Conservation (phyloP, 208 protist genomes). For the Leishmania braziliensis region DNA sequence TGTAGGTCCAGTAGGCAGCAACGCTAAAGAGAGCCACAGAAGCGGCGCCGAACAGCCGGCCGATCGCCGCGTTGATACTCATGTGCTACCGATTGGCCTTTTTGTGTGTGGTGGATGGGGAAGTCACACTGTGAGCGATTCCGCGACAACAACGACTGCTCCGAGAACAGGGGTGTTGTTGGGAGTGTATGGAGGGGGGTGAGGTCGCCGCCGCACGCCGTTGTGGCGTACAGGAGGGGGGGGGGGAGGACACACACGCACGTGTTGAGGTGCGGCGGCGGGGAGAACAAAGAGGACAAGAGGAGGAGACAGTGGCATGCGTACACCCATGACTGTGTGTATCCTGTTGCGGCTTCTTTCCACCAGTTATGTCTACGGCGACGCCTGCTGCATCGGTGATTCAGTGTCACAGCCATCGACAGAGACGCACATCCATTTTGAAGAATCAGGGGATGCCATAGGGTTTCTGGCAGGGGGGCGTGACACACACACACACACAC, state of each 20-base stretch:
- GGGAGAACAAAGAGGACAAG: not conserved
- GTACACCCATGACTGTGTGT: not conserved
- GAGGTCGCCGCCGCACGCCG: not conserved
- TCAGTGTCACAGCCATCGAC: not conserved
- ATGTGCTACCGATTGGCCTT: not conserved
- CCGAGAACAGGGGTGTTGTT: not conserved
- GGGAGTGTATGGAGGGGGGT: not conserved
- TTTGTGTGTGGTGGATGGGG: not conserved
- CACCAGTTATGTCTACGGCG: not conserved
- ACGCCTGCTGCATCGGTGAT: not conserved
- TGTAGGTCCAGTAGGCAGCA: conserved; percentile 22
- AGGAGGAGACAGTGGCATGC: not conserved
- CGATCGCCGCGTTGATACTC: conserved; percentile 23
- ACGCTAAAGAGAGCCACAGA: conserved; percentile 25
- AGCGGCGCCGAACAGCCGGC: conserved; percentile 26
- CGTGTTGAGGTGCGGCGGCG: not conserved
- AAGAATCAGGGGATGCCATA: not conserved
- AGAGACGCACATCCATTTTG: not conserved
- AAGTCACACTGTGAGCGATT: not conserved
- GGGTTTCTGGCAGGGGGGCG: not conserved
- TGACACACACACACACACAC: not conserved
- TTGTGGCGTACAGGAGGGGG: not conserved
- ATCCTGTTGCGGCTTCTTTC: not conserved
- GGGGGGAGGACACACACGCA: not conserved
- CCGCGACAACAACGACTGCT: not conserved